Conservation (phyloP, 192 early-diverging fungal species). For the Backusella westeae region DNA sequence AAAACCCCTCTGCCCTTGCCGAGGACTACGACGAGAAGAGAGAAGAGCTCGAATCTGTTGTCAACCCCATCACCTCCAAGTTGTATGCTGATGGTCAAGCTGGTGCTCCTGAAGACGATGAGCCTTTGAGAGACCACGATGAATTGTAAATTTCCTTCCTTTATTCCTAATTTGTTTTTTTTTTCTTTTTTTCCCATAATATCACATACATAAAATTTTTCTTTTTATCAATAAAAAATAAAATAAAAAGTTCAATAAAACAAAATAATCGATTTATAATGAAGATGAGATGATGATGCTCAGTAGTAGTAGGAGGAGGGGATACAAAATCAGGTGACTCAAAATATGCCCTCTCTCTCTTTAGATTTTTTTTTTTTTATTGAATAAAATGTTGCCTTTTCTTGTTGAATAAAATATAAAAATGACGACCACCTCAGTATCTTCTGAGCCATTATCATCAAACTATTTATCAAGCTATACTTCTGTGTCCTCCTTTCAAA, state of each 20-base stretch:
- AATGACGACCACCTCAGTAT: constrained; percentile 29
- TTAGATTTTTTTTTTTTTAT: background rate
- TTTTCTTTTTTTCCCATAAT: background rate
- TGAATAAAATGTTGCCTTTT: background rate
- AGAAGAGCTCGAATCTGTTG: constrained; percentile 87
- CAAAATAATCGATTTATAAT: background rate
- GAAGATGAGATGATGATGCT: no score
- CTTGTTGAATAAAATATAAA: background rate
- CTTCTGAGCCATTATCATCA: constrained; percentile 22
- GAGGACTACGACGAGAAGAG: constrained; percentile 98
- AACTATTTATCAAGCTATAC: constrained; percentile 22
- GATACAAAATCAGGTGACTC: background rate
- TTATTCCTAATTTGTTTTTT: constrained; percentile 4
- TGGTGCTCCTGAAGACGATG: constrained; percentile 8
- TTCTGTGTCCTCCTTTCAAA: constrained; percentile 14
- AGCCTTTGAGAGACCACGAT: constrained; percentile 25
- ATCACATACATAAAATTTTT: background rate
- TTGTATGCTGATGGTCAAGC: constrained; percentile 58
- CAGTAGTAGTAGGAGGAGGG: no score
- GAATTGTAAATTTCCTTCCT: constrained; percentile 17
- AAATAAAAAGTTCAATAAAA: background rate
- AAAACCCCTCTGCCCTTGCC: constrained; percentile 79
- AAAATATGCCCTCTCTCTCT: background rate
- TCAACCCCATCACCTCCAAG: constrained; percentile 95
- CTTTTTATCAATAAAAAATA: background rate